These are phyloP conservation scores for Hymenoscyphus albidus DNA, from an alignment of 2,329 filamentous ascomycete species.

Conservation along the genomic window DNA sequence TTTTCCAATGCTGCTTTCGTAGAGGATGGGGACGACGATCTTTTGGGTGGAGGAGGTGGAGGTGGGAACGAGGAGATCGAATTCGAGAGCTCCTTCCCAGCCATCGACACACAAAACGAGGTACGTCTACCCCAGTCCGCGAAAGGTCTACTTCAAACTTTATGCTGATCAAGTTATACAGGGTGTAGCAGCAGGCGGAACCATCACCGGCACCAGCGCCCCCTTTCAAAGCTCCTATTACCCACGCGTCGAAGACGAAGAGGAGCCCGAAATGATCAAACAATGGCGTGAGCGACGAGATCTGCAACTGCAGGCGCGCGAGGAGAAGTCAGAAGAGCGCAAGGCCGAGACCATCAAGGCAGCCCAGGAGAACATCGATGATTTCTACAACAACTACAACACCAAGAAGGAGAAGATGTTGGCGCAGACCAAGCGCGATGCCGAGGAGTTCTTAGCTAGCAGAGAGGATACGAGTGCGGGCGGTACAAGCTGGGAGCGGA, in stretches of 20 bases:
- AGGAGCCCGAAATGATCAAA: conserved; percentile 83
- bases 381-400: conserved; percentile 99
- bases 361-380: conserved; percentile 91
- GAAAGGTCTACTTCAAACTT: not conserved
- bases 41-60: conserved; percentile 65
- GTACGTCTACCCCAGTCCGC: conserved; percentile 42
- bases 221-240: conserved; percentile 30
- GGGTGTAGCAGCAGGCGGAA: conserved; percentile 70
- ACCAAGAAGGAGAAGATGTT: conserved; percentile 94
- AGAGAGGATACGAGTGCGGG: conserved; percentile 91
- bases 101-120: conserved; percentile 65
- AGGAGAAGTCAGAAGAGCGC: conserved; percentile 76
- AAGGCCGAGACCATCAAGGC: conserved; percentile 84
- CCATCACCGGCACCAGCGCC: conserved; percentile 65
- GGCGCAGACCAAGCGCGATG: conserved; percentile 82
- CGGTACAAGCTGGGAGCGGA: conserved; percentile 97
- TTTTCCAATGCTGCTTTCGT: conserved; percentile 67
- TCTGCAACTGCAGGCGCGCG: conserved; percentile 75
- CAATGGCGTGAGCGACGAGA: conserved; percentile 92
- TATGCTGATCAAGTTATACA: conserved; percentile 34
- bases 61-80: conserved; percentile 40
- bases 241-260: conserved; percentile 54
- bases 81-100: conserved; percentile 90
- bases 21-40: conserved; percentile 62
- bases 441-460: conserved; percentile 83